Evolutionary conservation across 306 rosid species (phyloP).

Genomic region (Medicago lupulina): DNA sequence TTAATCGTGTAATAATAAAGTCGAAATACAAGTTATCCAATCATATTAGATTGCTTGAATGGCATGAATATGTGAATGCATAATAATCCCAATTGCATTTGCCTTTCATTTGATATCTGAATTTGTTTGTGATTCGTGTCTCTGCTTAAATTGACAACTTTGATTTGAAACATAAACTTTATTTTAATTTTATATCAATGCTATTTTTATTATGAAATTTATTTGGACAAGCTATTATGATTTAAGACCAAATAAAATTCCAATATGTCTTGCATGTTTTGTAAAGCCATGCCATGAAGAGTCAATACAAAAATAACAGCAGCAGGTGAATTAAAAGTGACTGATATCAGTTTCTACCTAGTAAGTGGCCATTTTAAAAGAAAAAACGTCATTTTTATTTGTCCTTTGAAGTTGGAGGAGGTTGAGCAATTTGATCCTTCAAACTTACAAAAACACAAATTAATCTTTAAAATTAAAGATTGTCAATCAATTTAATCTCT

Average conservation of each 20-base stretch:
- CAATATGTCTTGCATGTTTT: not conserved
- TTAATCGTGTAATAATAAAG: too few relatives aligned
- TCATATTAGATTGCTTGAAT: too few relatives aligned
- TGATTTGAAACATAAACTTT: not conserved
- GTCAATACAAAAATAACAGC: conserved; percentile 26
- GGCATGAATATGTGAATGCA: too few relatives aligned
- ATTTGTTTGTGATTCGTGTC: too few relatives aligned
- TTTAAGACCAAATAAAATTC: not conserved
- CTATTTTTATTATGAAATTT: not conserved
- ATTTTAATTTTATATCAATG: not conserved
- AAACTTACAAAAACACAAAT: not conserved
- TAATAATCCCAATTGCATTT: too few relatives aligned
- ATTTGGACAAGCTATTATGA: not conserved
- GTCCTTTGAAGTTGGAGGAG: not conserved
- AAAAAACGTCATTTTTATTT: not conserved
- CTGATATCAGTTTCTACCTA: not conserved
- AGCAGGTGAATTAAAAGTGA: not conserved
- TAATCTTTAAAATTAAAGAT: not conserved
- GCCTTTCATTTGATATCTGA: too few relatives aligned
- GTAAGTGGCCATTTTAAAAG: not conserved
- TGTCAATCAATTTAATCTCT: not conserved
- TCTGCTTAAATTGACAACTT: not conserved
- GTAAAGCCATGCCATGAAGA: conserved; percentile 8
- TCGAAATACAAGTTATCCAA: too few relatives aligned
- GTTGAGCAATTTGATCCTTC: not conserved